Percentiles rank a stretch among this genome's conserved stretches.
Conservation (phyloP, 176 grass and related monocot species). For the Oryza australiensis region DNA sequence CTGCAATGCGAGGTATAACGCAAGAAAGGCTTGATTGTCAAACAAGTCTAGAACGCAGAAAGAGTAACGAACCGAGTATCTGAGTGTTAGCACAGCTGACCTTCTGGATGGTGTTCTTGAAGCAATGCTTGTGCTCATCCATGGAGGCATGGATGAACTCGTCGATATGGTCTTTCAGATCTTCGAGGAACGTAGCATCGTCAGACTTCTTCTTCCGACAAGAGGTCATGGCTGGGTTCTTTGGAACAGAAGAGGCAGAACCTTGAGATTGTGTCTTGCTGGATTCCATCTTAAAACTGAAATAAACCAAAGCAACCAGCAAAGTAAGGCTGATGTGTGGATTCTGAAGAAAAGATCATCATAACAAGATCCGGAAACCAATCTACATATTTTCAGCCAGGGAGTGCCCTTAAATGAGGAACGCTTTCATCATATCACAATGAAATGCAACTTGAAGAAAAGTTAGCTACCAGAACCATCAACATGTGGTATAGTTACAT, state of each 20-base stretch:
- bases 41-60: neutral
- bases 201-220: conserved; percentile 87
- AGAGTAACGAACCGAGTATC: neutral
- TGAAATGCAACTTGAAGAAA: neutral
- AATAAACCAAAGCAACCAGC: neutral
- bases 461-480: neutral
- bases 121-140: conserved; percentile 98
- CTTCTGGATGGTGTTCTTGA: conserved; percentile 87
- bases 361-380: neutral
- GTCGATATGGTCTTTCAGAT: conserved; percentile 86
- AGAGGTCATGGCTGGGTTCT: conserved; percentile 61
- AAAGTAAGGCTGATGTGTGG: neutral
- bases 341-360: neutral
- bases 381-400: neutral
- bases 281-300: conserved; percentile 58
- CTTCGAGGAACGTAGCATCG: conserved; percentile 66
- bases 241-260: conserved; percentile 29
- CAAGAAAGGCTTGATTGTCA: neutral
- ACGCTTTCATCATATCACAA: neutral
- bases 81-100: conserved; percentile 20
- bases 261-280: conserved; percentile 45
- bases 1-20: conserved; percentile 31
- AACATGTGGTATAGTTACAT: neutral
- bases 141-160: conserved; percentile 90
- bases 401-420: neutral